phyloP scores from a whole-genome alignment of 257 asterid genomes.

The Jaltomata sinuosa region DNA sequence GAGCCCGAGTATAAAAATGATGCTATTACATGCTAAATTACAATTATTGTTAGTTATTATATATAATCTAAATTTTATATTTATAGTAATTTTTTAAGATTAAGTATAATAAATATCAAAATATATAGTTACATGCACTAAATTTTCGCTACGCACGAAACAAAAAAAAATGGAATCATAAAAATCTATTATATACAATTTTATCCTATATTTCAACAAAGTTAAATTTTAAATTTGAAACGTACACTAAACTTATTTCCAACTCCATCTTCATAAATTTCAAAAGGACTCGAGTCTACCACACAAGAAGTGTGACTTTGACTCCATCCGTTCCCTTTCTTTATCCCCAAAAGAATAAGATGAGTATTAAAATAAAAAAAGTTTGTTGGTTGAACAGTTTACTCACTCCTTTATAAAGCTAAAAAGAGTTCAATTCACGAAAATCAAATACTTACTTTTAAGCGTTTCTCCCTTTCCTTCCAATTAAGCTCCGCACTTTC shows the following conservation, averaged over 20 bases:
- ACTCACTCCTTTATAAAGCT: neutral
- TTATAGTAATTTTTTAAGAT: too few species aligned
- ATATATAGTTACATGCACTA: too few species aligned
- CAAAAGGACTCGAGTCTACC: neutral
- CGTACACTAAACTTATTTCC: too few species aligned
- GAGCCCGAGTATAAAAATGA: neutral
- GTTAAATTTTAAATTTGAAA: too few species aligned
- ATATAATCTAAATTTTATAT: too few species aligned
- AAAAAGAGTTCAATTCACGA: neutral
- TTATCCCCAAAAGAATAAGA: neutral
- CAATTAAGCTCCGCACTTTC: neutral
- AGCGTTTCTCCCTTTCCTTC: neutral
- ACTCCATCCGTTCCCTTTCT: neutral
- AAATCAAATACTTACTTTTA: neutral
- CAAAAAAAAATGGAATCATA: too few species aligned
- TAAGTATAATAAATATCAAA: too few species aligned
- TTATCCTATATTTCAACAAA: too few species aligned
- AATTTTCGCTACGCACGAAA: too few species aligned
- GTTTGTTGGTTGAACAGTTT: neutral
- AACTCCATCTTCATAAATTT: neutral
- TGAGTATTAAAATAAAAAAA: neutral
- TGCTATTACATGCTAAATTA: neutral
- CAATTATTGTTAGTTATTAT: neutral
- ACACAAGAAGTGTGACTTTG: neutral
- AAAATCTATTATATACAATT: too few species aligned